Base-by-base conservation (phyloP, 345 rosid species). In the Aquilaria yunnanensis region DNA sequence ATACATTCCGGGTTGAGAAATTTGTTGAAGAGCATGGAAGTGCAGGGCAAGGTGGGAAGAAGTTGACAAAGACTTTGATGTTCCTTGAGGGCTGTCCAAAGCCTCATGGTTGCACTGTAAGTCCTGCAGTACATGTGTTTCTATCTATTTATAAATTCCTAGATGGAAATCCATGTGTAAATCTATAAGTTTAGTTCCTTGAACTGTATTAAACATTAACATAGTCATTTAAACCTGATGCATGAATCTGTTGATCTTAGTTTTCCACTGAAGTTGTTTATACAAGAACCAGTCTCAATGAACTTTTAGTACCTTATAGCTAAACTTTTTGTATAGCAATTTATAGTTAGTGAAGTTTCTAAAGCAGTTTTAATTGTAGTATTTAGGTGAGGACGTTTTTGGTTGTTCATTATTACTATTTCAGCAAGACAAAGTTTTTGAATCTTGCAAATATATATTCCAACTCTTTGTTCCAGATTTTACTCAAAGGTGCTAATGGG, bases 71-170 rank as follows among this genome's bases (percentile, higher is more conserved):
- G 84, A 94, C 95, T 23, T 72, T 94, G 55, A 94, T 94, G 99
- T 90, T 79, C 75, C 86, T 94, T 71, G 96, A 94, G 60, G 97
- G 90, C 67, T 94, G 99, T 74, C 99, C 96, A n/a, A 90, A 77
- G 86, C 99, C 99, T 59, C 75, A 88, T 62, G 99, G 96, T 59
- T 94, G 79, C 76, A 93, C 99, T 29, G 97, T 90, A 86, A 93
- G 98, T 87, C 63, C 51, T 67, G 32, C 64, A 50, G 33, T 33
- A 32, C 60, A 47, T 67, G 48, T 37, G 13, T 34, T 30, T 59
- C 13, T 57, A 12, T 37, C 43, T 4, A 37, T 37, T 37, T 37
- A 37, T 37, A 37, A 37, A 37, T 37, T 9, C 8, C 43, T 37
- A 9, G 43, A 37, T 5, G 23, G 23, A 23, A 23, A 12, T 37